Conservation (phyloP, 805 yeast genomes). For the Sugiyamaella smithiae region DNA sequence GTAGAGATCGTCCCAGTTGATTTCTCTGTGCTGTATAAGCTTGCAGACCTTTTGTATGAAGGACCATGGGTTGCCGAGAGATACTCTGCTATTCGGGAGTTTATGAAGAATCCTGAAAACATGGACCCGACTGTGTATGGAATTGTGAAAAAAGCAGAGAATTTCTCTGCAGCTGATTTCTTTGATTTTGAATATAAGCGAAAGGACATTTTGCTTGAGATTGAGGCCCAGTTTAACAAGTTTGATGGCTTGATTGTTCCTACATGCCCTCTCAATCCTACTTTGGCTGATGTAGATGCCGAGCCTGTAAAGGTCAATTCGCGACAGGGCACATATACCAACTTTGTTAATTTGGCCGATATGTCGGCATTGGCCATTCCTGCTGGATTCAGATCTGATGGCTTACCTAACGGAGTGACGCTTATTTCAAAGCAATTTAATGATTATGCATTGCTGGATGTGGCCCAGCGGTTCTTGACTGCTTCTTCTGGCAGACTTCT, state of each 20-base stretch:
- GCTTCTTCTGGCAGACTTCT: conserved; percentile 48
- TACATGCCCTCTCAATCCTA: conserved; percentile 90
- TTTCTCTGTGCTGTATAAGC: conserved; percentile 69
- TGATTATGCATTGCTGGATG: conserved; percentile 82
- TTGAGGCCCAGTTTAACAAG: conserved; percentile 50
- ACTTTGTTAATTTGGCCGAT: conserved; percentile 92
- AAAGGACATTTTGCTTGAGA: conserved; percentile 68
- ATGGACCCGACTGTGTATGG: conserved; percentile 80
- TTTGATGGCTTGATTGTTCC: conserved; percentile 85
- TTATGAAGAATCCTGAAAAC: conserved; percentile 67
- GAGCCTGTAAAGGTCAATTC: conserved; percentile 87
- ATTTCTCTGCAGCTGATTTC: conserved; percentile 75
- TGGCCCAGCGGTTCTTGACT: conserved; percentile 67
- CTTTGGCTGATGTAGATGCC: conserved; percentile 62
- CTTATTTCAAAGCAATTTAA: conserved; percentile 76
- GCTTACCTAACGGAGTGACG: conserved; percentile 88
- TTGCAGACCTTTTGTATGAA: conserved; percentile 87
- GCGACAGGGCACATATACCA: conserved; percentile 96
- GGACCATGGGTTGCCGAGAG: conserved; percentile 99
- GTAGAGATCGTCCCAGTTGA: conserved; percentile 63
- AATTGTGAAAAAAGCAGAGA: conserved; percentile 76
- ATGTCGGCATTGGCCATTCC: conserved; percentile 90
- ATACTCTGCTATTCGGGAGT: conserved; percentile 73
- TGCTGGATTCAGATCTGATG: conserved; percentile 82
- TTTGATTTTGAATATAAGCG: conserved; percentile 86